Conservation (phyloP, 2,329 filamentous ascomycete species). For the Talaromyces sp. region DNA sequence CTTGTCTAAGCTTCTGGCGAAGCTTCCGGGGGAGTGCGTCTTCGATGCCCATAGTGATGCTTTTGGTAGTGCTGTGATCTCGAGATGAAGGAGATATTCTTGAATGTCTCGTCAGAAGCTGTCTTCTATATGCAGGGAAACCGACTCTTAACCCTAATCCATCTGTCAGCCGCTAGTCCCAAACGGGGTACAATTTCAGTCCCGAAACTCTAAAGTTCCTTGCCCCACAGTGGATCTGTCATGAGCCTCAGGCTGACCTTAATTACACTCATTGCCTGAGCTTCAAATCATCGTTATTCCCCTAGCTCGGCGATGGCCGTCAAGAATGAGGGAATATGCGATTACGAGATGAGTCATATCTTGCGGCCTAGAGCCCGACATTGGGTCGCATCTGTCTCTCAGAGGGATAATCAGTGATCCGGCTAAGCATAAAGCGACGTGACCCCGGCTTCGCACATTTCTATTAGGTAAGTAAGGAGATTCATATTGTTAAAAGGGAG, state of each 20-base stretch:
- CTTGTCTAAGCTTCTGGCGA: slow-evolving; percentile 6
- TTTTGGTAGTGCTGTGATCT: background rate
- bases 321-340: background rate
- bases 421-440: background rate
- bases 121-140: background rate
- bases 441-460: background rate
- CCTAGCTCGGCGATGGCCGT: background rate
- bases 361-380: background rate
- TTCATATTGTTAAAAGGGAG: background rate
- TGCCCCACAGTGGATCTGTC: background rate
- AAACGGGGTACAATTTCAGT: background rate
- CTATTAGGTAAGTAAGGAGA: background rate
- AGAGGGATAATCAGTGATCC: background rate
- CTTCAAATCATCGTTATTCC: background rate
- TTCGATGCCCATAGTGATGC: background rate
- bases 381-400: background rate
- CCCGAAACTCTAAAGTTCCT: background rate
- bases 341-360: background rate
- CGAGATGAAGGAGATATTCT: background rate
- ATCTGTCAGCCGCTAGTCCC: background rate
- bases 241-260: background rate
- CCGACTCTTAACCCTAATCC: background rate
- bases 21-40: slow-evolving; percentile 8
- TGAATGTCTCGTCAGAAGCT: background rate
- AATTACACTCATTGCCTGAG: background rate